Percentiles rank a stretch among this genome's conserved stretches.
phyloP scores from a whole-genome alignment of 805 yeast genomes.

The Wickerhamiella occidentalis region DNA sequence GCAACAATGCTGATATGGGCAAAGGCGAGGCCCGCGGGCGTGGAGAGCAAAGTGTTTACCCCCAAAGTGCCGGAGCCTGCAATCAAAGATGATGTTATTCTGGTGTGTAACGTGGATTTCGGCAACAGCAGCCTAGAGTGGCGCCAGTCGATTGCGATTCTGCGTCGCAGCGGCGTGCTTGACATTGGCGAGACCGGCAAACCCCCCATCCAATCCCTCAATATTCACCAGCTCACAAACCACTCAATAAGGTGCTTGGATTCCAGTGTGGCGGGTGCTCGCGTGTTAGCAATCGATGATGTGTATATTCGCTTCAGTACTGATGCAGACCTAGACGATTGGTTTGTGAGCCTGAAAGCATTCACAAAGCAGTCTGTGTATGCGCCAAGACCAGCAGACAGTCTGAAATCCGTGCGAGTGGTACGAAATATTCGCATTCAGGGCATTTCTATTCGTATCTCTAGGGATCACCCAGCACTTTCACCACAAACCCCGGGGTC shows the following conservation, averaged over 20 bases:
- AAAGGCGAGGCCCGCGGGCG: conserved; percentile 17
- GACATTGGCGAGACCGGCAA: conserved; percentile 11
- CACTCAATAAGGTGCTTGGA: conserved; percentile 16
- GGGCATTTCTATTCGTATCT: conserved; percentile 3
- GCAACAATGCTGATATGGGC: conserved; percentile 19
- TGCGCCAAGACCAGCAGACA: conserved; percentile 10
- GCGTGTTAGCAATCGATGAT: conserved; percentile 20
- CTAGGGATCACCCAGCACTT: conserved; percentile 9
- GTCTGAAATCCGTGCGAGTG: conserved; percentile 17
- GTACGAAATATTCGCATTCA: conserved; percentile 8
- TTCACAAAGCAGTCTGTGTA: conserved; percentile 23
- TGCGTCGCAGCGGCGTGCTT: conserved; percentile 18
- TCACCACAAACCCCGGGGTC: conserved; percentile 10
- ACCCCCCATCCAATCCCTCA: conserved; percentile 11
- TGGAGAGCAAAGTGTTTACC: conserved; percentile 17
- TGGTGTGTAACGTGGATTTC: conserved; percentile 17
- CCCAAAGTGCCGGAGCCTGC: conserved; percentile 14
- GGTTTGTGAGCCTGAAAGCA: conserved; percentile 24
- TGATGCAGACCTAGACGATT: conserved; percentile 25
- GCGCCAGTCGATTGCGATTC: conserved; percentile 16
- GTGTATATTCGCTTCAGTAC: conserved; percentile 20
- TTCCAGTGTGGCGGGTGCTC: conserved; percentile 16
- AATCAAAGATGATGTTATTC: conserved; percentile 11
- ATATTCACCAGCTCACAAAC: conserved; percentile 12
- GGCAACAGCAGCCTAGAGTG: conserved; percentile 16